A percentile compares a stretch with the other conserved stretches of the same genome.
Evolutionary conservation across 495 filamentous ascomycete species (phyloP).

Genomic region (Talaromyces adpressus): DNA sequence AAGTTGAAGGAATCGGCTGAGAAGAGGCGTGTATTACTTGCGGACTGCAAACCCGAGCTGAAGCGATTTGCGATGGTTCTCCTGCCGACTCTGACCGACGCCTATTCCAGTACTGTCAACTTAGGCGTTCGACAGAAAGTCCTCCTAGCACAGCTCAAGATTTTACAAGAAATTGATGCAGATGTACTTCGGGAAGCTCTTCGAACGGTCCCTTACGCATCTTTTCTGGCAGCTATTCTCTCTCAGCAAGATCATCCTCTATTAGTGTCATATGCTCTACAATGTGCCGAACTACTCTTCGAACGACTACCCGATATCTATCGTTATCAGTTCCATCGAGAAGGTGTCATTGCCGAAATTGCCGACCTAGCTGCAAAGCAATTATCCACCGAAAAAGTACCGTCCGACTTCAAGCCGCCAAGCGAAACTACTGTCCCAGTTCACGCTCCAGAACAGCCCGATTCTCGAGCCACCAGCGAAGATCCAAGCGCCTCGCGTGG

Average conservation of each 20-base stretch:
- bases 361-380: conserved; percentile 59
- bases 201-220: conserved; percentile 92
- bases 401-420: conserved; percentile 1
- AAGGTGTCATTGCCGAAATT: conserved; percentile 93
- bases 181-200: conserved; percentile 80
- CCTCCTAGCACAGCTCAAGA: conserved; percentile 88
- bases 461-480: conserved; percentile 4
- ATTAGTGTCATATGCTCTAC: conserved; percentile 77
- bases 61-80: conserved; percentile 89
- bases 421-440: conserved; percentile 10
- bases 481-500: conserved; percentile 13
- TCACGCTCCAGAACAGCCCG: conserved; percentile 17
- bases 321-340: conserved; percentile 92
- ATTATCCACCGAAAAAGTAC: conserved; percentile 30
- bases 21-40: conserved; percentile 68
- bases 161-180: conserved; percentile 90
- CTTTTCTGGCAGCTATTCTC: conserved; percentile 89
- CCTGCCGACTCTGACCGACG: conserved; percentile 94
- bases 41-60: conserved; percentile 75
- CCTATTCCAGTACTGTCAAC: conserved; percentile 97
- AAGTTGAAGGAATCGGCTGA: conserved; percentile 59
- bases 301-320: conserved; percentile 80
- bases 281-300: conserved; percentile 82
- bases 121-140: conserved; percentile 97
- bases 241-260: conserved; percentile 91